These are phyloP conservation scores for Debaryomyces coudertii DNA, from an alignment of 1,139 yeast genomes.

Conservation along the genomic window DNA sequence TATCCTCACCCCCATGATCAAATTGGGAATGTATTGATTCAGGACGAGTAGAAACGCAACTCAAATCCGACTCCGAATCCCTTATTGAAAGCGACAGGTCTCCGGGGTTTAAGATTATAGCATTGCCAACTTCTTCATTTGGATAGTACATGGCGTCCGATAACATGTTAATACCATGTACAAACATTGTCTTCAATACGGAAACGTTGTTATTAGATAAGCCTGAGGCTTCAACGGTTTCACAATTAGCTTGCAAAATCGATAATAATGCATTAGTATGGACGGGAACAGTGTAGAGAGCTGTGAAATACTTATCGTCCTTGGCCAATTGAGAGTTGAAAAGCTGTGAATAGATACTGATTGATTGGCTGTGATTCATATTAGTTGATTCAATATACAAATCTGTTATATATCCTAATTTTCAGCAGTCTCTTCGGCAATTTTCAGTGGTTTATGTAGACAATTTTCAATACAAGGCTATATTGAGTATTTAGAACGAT, in stretches of 20 bases:
- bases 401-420: not conserved
- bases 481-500: not conserved
- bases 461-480: constrained; percentile 1
- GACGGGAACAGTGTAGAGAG: constrained; percentile 32
- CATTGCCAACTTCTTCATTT: constrained; percentile 1
- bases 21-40: constrained; percentile 8
- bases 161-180: constrained; percentile 25
- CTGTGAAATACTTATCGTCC: constrained; percentile 27
- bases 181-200: constrained; percentile 24
- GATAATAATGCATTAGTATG: constrained; percentile 29
- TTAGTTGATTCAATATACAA: not conserved
- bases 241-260: constrained; percentile 27
- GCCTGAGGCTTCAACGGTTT: constrained; percentile 9
- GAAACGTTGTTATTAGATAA: constrained; percentile 7
- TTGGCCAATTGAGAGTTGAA: constrained; percentile 25
- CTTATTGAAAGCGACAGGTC: not conserved
- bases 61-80: constrained; percentile 7
- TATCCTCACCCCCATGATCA: constrained; percentile 29
- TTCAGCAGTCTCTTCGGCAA: not conserved
- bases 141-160: constrained; percentile 22
- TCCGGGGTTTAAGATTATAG: not conserved
- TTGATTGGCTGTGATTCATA: constrained; percentile 20
- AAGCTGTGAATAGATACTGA: constrained; percentile 28
- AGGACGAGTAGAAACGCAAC: not conserved
- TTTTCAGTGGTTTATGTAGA: not conserved